Base-by-base conservation (phyloP, 2,329 filamentous ascomycete species). In the Fusarium buxicola region DNA sequence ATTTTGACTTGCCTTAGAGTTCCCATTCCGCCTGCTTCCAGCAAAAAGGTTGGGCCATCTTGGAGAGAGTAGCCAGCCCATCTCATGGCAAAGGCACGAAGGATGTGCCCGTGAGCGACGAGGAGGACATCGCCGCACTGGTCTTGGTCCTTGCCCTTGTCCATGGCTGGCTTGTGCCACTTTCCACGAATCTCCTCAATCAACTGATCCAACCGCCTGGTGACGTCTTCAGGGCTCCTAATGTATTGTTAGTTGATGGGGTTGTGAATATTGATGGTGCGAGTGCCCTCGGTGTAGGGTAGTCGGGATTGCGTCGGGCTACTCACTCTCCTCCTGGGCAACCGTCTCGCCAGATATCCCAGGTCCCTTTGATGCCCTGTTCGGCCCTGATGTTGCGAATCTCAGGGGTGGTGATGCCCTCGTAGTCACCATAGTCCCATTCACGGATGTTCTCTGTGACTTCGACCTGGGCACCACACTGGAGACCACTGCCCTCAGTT, bases 311-410 rank as follows among this genome's bases (percentile, higher is more conserved):
- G 10, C 5, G 11, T 7, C 8, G 7, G 32, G 31, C 30, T n/a
- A 83, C 87, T 75, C 77, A 91, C 89, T 96, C 92, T 74, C 93
- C 93, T 4, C 89, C 91, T 2, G 89, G 90, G 76, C 92, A 96
- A 0, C 92, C 92, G 73, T 96, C 92, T n/a, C 80, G 82, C 92
- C 92, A 96, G 64, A 96, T 96, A 77, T 95, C 90, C 92, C 92
- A 96, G 21, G 78, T 75, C 5, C 79, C 82, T 35, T 80, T 65
- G 16, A 84, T 78, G 8, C 90, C 91, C 56, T 86, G 79, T 69
- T 83, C 79, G 58, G 78, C 81, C 46, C 85, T 84, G 65, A 79
- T 71, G 48, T 82, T 81, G 46, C 85, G 81, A 72, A 96, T 96
- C 65, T 92, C 82, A 13, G 82, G 77, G 60, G 84, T 89, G 31